Base-by-base conservation (phyloP, 2,329 filamentous ascomycete species). In the Colletotrichum falcatum region DNA sequence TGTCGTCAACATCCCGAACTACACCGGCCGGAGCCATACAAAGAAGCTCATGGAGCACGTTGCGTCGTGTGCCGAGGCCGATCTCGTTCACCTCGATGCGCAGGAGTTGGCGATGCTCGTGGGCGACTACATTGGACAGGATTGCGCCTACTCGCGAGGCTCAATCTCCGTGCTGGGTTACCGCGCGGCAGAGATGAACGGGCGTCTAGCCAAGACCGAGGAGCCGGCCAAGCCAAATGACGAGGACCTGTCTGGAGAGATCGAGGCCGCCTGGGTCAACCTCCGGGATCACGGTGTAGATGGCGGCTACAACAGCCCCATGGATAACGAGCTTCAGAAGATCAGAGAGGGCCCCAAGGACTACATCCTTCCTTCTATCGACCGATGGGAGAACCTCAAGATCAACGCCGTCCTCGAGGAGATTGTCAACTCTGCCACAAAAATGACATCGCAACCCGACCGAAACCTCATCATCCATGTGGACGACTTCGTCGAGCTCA, bases 401-500 rank as follows among this genome's bases (percentile, higher is more conserved):
- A 81, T 90, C 69, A 85, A 85, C 62, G 83, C 86, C 39, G 83
- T 87, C 8, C 74, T 92, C 51, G 87, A 90, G 56, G 83, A 86
- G 56, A 79, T 92, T n/a, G 56, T 73, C 8, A 75, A 77, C 74
- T 44, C 54, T 12, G 48, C 60, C 12, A 20, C 37, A 14, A 69
- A 56, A 48, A 61, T 48, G 39, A 49, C 59, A 3, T 65, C 54
- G 28, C 37, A 71, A 26, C 51, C 69, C 6, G 77, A 75, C 77
- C 85, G 78, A 28, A 85, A 85, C 30, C 85, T 94, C 9, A 90
- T 98, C 68, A 85, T 97, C 48, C 94, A 94, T 75, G 83, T 97
- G 16, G 89, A 92, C 77, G 94, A 98, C 78, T 92, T 94, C 76
- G 90, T 92, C 63, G 93, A 97, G 73, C 85, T 99, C 11, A 89